Conservation (phyloP, 352 stramenopile species). For the Phytophthora sp. region DNA sequence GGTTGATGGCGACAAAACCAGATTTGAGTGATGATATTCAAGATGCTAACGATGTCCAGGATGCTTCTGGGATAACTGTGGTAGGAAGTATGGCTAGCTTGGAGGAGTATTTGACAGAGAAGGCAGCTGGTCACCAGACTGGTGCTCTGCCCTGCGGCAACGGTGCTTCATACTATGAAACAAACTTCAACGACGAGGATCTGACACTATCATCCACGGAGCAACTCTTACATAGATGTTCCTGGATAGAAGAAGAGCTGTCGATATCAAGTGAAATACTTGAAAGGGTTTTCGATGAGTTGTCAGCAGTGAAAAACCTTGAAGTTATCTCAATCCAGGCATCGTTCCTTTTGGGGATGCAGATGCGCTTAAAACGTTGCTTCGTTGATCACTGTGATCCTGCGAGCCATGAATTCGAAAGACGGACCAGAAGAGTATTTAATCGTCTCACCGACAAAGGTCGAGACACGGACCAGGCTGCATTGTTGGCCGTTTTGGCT, state of each 20-base stretch:
- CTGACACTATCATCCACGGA: constrained; percentile 22
- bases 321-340: constrained; percentile 33
- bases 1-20: constrained; percentile 2
- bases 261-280: constrained; percentile 23
- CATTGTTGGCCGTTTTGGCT: constrained; percentile 29
- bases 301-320: constrained; percentile 19
- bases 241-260: background rate
- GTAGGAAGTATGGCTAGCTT: constrained; percentile 4
- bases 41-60: background rate
- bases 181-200: background rate
- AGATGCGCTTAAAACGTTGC: constrained; percentile 22
- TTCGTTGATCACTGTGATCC: constrained; percentile 18
- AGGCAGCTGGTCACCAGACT: no score
- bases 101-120: constrained; percentile 20
- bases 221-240: constrained; percentile 17
- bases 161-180: background rate
- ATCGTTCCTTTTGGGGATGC: constrained; percentile 40
- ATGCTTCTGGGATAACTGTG: background rate
- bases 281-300: constrained; percentile 29
- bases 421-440: constrained; percentile 31
- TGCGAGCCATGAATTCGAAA: constrained; percentile 19
- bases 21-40: background rate
- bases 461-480: constrained; percentile 13
- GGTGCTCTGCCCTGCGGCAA: background rate
- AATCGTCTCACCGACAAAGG: constrained; percentile 45